These are phyloP conservation scores for Sporisorium reilianum DNA, from an alignment of 1,284 basidiomycete genomes.

Conservation along the genomic window DNA sequence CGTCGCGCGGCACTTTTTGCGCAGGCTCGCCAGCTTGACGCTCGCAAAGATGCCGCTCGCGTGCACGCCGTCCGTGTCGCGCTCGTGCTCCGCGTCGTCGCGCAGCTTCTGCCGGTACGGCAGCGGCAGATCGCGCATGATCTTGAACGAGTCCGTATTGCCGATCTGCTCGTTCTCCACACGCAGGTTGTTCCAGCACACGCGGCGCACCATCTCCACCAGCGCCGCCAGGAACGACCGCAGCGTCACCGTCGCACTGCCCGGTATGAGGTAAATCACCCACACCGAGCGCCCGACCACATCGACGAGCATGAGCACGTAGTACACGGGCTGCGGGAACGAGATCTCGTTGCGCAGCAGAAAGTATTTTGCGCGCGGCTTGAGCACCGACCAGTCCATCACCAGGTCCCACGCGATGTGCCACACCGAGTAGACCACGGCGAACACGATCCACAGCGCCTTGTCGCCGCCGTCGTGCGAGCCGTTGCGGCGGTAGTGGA, in stretches of 20 bases:
- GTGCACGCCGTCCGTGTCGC: slow-evolving; percentile 7
- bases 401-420: slow-evolving; percentile 80
- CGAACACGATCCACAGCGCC: slow-evolving; percentile 73
- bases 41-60: slow-evolving; percentile 29
- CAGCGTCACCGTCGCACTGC: slow-evolving; percentile 73
- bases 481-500: slow-evolving; percentile 63
- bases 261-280: slow-evolving; percentile 80
- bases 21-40: slow-evolving; percentile 22
- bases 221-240: slow-evolving; percentile 79
- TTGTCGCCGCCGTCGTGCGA: slow-evolving; percentile 25
- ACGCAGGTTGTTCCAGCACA: slow-evolving; percentile 89
- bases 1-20: slow-evolving; percentile 11
- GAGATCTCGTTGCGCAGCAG: slow-evolving; percentile 80
- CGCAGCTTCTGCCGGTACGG: slow-evolving; percentile 48
- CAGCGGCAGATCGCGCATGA: slow-evolving; percentile 57
- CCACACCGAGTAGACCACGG: slow-evolving; percentile 78
- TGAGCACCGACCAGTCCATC: slow-evolving; percentile 76
- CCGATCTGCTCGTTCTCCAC: slow-evolving; percentile 85
- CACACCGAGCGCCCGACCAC: slow-evolving; percentile 82
- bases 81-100: no score
- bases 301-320: slow-evolving; percentile 75
- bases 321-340: slow-evolving; percentile 70
- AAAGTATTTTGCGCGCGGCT: slow-evolving; percentile 74
- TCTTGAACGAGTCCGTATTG: slow-evolving; percentile 62
- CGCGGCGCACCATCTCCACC: slow-evolving; percentile 83